Evolutionary conservation across 345 rosid genomes (phyloP).

Genomic region (Bruguiera sexangula): DNA sequence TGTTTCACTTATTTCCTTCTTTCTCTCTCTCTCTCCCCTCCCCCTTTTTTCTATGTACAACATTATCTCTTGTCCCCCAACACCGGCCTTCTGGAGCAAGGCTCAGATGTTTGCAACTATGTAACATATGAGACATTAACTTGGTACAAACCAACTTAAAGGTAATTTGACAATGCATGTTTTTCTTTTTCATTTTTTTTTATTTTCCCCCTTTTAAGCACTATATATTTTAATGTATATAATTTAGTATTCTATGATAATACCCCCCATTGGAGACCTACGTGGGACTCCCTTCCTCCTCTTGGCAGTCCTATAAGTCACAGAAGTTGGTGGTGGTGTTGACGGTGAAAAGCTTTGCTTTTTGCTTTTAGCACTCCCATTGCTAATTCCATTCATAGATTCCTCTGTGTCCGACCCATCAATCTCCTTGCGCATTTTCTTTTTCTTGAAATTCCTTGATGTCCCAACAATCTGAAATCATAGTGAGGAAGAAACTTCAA

Average conservation of each 20-base stretch:
- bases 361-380: background rate
- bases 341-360: constrained; percentile 25
- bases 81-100: constrained; percentile 22
- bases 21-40: constrained; percentile 1
- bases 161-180: too few species aligned
- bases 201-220: too few species aligned
- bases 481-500: background rate
- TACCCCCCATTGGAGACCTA: constrained; percentile 33
- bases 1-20: too few species aligned
- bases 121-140: too few species aligned
- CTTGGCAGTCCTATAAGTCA: constrained; percentile 17
- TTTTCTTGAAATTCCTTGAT: constrained; percentile 49
- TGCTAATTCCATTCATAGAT: constrained; percentile 16
- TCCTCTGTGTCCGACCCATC: constrained; percentile 28
- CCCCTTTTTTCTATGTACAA: constrained; percentile 4
- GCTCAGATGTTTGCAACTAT: constrained; percentile 14
- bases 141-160: too few species aligned
- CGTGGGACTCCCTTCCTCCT: constrained; percentile 35
- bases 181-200: too few species aligned
- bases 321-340: constrained; percentile 29
- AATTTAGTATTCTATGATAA: constrained; percentile 16
- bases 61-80: background rate
- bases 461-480: constrained; percentile 60
- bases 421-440: constrained; percentile 20
- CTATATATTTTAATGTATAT: too few species aligned